A percentile compares a stretch with the other conserved stretches of the same genome.
Conservation (phyloP, 441 rosid species). For the Populus trichocarpa region DNA sequence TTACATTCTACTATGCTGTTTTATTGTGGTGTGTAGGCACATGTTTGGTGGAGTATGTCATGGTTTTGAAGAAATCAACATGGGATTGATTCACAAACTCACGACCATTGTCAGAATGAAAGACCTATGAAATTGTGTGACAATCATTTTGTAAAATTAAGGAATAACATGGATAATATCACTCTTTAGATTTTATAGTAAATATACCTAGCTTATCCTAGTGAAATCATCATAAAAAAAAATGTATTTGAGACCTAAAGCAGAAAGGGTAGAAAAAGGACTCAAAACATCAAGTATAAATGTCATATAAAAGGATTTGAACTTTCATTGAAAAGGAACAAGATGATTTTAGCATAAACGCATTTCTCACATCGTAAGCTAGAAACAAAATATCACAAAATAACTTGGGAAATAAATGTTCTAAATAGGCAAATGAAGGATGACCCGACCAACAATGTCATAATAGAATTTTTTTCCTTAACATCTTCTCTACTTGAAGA, state of each 20-base stretch:
- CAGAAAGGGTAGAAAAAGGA: background rate
- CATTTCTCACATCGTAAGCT: background rate
- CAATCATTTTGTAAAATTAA: background rate
- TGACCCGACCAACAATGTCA: conserved; percentile 3
- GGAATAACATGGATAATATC: background rate
- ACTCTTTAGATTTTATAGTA: background rate
- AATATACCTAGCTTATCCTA: background rate
- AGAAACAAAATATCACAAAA: background rate
- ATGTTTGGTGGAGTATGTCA: conserved; percentile 3
- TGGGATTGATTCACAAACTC: background rate
- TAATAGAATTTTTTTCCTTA: background rate
- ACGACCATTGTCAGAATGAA: background rate
- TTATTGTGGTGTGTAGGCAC: background rate
- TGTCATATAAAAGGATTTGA: too few species aligned
- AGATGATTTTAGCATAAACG: background rate
- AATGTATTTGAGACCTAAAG: background rate
- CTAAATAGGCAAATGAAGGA: background rate
- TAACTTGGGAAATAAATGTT: background rate
- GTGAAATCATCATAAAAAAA: conserved; percentile 5
- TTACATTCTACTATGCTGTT: background rate
- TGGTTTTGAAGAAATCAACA: background rate
- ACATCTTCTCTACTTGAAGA: background rate
- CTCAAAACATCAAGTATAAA: background rate
- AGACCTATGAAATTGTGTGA: background rate
- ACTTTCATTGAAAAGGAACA: too few species aligned